Evolutionary conservation across 2,329 filamentous ascomycete genomes (phyloP).

Genomic region (Harringtonia aguacate): DNA sequence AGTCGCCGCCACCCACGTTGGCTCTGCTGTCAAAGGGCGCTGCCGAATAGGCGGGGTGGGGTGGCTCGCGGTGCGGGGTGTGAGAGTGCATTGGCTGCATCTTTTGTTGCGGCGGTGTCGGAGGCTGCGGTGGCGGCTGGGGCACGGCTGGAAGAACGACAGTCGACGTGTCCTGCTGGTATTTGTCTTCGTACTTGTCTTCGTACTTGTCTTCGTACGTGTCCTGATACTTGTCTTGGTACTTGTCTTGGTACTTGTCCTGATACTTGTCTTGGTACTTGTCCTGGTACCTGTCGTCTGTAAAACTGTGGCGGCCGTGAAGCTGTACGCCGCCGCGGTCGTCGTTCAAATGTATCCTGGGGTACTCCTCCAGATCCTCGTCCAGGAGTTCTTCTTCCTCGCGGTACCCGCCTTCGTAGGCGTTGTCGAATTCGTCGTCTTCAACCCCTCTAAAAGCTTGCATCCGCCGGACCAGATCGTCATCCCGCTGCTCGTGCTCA

Average conservation of each 20-base stretch:
- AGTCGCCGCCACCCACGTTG: conserved; percentile 22
- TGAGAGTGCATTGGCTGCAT: not conserved
- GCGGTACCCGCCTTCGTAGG: conserved; percentile 11
- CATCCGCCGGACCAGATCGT: conserved; percentile 26
- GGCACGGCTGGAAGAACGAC: conserved; percentile 23
- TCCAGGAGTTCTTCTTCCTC: conserved; percentile 12
- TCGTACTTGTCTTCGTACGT: too few species aligned
- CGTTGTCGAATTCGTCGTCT: conserved; percentile 23
- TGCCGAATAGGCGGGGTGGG: conserved; percentile 2
- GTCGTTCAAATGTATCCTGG: conserved; percentile 22
- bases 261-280: too few species aligned
- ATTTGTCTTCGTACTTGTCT: too few species aligned
- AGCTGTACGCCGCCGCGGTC: not conserved
- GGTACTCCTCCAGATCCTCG: conserved; percentile 23
- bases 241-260: too few species aligned
- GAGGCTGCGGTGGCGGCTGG: conserved; percentile 15
- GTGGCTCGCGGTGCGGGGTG: conserved; percentile 10
- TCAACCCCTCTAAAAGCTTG: conserved; percentile 25
- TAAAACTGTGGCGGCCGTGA: conserved; percentile 35
- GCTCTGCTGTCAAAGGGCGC: conserved; percentile 19
- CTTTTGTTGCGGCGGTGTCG: conserved; percentile 12
- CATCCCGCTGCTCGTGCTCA: conserved; percentile 35
- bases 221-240: too few species aligned
- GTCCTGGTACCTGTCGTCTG: conserved; percentile 56
- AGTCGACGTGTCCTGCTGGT: conserved; percentile 28